phyloP scores from a whole-genome alignment of 305 asterid species.

The Fraxinus paxiana region DNA sequence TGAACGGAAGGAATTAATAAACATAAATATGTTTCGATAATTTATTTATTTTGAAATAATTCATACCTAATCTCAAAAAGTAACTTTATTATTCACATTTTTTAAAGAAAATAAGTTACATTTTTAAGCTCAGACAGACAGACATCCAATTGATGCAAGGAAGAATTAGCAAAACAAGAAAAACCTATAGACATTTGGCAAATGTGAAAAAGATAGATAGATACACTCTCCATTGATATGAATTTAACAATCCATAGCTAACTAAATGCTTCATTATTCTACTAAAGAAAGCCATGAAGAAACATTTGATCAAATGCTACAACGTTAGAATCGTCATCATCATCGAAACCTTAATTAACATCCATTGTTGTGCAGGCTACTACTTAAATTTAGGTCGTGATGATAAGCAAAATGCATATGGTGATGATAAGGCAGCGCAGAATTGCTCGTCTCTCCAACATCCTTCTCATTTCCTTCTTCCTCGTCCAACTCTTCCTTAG shows the following conservation, averaged over 20 bases:
- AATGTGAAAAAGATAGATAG: not conserved
- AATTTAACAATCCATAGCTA: not conserved
- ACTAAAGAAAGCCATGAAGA: not conserved
- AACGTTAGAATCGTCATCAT: not conserved
- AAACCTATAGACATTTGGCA: not conserved
- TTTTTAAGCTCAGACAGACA: not conserved
- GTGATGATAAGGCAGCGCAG: slow-evolving; percentile 37
- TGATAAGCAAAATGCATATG: slow-evolving; percentile 49
- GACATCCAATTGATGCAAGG: not conserved
- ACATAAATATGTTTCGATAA: not conserved
- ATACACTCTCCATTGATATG: not conserved
- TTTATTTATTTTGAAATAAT: not conserved
- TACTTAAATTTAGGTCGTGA: slow-evolving; percentile 67
- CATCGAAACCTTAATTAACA: slow-evolving; percentile 11
- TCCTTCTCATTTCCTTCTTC: slow-evolving; percentile 36
- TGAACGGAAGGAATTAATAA: not conserved
- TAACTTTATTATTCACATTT: not conserved
- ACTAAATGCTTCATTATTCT: not conserved
- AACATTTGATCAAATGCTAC: not conserved
- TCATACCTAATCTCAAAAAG: not conserved
- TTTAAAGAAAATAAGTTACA: not conserved
- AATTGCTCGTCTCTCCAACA: slow-evolving; percentile 43
- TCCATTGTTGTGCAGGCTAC: slow-evolving; percentile 49
- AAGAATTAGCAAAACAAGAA: not conserved
- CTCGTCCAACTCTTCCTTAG: slow-evolving; percentile 51